Evolutionary conservation across 192 early-diverging fungal genomes (phyloP).

Genomic region (Backusella westeae): DNA sequence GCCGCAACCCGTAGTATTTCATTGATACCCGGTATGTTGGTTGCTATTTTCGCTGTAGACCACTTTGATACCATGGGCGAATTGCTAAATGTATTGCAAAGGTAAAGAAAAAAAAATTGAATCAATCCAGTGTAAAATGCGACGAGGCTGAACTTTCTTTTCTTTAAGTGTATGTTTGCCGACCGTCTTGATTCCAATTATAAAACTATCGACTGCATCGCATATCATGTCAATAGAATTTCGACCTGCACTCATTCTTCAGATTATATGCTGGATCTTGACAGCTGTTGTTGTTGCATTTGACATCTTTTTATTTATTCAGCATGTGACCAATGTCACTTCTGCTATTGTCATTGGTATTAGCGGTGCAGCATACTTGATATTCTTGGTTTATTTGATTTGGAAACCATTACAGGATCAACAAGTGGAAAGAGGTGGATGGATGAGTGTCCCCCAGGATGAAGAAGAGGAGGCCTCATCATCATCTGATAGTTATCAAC

Average conservation of each 20-base stretch:
- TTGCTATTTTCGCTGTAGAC: slow-evolving; percentile 56
- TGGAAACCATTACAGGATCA: slow-evolving; percentile 3
- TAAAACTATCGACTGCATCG: slow-evolving; percentile 13
- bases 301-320: slow-evolving; percentile 20
- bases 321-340: background rate
- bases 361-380: background rate
- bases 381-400: slow-evolving; percentile 10
- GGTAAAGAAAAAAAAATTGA: slow-evolving; percentile 1
- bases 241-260: background rate
- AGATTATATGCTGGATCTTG: slow-evolving; percentile 7
- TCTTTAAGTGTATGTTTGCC: slow-evolving; percentile 13
- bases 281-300: slow-evolving; percentile 16
- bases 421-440: background rate
- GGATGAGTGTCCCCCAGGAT: slow-evolving; percentile 16
- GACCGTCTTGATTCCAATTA: slow-evolving; percentile 21
- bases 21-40: slow-evolving; percentile 61
- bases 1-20: slow-evolving; percentile 61
- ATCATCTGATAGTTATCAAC: background rate
- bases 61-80: slow-evolving; percentile 68
- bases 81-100: slow-evolving; percentile 68
- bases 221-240: slow-evolving; percentile 10
- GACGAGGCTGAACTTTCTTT: background rate
- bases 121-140: background rate
- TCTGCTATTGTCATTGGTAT: slow-evolving; percentile 1
- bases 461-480: background rate